Percentiles rank a stretch among this genome's conserved stretches.
phyloP scores from a whole-genome alignment of 805 yeast genomes.

The Ogataea corticis region DNA sequence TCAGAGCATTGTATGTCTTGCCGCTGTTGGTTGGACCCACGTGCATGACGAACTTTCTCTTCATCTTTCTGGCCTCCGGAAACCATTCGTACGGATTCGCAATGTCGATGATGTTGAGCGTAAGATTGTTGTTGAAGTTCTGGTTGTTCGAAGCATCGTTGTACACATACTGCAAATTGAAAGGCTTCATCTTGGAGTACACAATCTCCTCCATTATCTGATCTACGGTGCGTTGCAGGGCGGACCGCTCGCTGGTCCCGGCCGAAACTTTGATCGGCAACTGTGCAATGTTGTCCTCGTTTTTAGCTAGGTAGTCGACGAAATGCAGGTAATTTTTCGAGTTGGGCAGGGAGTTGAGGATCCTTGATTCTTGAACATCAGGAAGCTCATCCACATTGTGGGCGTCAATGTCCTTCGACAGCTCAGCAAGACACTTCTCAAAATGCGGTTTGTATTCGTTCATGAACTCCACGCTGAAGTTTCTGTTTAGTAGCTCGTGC shows the following conservation, averaged over 20 bases:
- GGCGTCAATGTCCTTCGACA: constrained; percentile 11
- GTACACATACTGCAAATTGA: constrained; percentile 26
- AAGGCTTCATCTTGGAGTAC: constrained; percentile 34
- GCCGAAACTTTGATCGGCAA: constrained; percentile 14
- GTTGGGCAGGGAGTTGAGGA: constrained; percentile 16
- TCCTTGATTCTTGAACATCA: constrained; percentile 5
- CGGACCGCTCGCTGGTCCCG: constrained; percentile 4
- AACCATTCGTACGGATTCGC: constrained; percentile 74
- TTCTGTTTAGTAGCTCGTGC: constrained; percentile 9
- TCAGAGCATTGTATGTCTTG: constrained; percentile 82
- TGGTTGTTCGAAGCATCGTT: constrained; percentile 33
- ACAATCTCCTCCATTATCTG: constrained; percentile 29
- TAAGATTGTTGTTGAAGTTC: constrained; percentile 36
- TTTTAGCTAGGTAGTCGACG: constrained; percentile 14
- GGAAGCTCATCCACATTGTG: constrained; percentile 1
- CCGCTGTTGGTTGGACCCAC: constrained; percentile 98
- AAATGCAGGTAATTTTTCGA: constrained; percentile 8
- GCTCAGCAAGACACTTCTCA: constrained; percentile 3
- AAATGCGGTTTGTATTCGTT: constrained; percentile 5
- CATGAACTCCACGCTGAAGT: constrained; percentile 16
- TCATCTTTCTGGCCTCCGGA: constrained; percentile 79
- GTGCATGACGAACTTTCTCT: constrained; percentile 83
- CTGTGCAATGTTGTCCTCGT: constrained; percentile 8
- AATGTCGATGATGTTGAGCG: constrained; percentile 43
- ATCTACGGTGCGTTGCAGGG: constrained; percentile 21